Evolutionary conservation across 306 rosid genomes (phyloP).

Genomic region (Urtica urens): DNA sequence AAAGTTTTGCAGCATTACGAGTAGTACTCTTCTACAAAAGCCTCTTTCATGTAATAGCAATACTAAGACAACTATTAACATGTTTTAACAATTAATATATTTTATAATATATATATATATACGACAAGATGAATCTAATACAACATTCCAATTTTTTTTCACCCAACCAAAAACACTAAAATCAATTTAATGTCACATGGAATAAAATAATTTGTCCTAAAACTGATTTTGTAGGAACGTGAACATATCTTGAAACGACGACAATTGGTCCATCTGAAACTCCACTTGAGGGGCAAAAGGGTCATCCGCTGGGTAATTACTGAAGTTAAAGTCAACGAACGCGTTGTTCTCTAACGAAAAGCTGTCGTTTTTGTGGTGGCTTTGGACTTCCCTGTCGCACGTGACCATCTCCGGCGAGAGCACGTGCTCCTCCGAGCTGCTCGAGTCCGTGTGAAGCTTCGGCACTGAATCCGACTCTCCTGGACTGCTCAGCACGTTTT

Average conservation of each 20-base stretch:
- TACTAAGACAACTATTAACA: too few species aligned
- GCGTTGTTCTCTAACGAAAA: slow-evolving; percentile 19
- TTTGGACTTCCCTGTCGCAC: slow-evolving; percentile 70
- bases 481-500: slow-evolving; percentile 39
- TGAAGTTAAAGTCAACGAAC: slow-evolving; percentile 37
- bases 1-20: too few species aligned
- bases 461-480: slow-evolving; percentile 57
- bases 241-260: slow-evolving; percentile 56
- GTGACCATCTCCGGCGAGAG: slow-evolving; percentile 58
- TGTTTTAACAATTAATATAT: too few species aligned
- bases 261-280: slow-evolving; percentile 40
- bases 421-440: slow-evolving; percentile 74
- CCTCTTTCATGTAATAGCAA: too few species aligned
- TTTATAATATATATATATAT: too few species aligned
- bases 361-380: slow-evolving; percentile 28
- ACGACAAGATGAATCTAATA: too few species aligned
- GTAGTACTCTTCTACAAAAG: too few species aligned
- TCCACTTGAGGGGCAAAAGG: slow-evolving; percentile 43
- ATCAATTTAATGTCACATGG: too few species aligned
- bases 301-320: slow-evolving; percentile 37
- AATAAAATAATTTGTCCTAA: too few species aligned
- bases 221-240: slow-evolving; percentile 29
- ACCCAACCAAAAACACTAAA: too few species aligned
- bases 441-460: slow-evolving; percentile 35
- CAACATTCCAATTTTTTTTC: too few species aligned